A percentile compares a stretch with the other conserved stretches of the same genome.
Conservation (phyloP, 2,329 filamentous ascomycete genomes). For the Gnomoniopsis sp. region DNA sequence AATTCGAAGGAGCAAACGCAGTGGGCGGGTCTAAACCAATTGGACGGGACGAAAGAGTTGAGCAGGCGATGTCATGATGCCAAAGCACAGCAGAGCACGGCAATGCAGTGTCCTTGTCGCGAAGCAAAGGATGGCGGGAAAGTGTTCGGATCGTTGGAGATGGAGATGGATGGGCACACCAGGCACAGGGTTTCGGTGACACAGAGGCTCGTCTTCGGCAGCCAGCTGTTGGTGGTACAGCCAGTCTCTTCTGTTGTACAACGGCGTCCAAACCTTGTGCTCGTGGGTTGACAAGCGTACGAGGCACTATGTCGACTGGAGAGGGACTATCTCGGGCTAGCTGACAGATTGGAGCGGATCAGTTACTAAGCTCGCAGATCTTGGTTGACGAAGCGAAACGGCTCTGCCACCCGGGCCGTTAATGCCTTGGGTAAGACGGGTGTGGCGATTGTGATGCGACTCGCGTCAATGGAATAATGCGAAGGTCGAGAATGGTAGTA, state of each 20-base stretch:
- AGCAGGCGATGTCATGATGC: constrained; percentile 15
- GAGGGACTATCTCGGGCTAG: neutral
- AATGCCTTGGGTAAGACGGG: constrained; percentile 8
- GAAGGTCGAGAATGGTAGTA: neutral
- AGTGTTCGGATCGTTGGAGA: neutral
- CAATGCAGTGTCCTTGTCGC: neutral
- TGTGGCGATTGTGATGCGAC: neutral
- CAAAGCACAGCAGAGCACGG: constrained; percentile 10
- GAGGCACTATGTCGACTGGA: neutral
- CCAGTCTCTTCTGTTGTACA: neutral
- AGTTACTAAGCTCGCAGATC: constrained; percentile 8
- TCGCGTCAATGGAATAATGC: neutral
- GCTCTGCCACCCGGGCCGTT: constrained; percentile 7
- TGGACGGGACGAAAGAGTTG: constrained; percentile 4
- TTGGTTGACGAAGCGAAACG: constrained; percentile 6
- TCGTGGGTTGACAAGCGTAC: neutral
- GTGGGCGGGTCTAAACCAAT: constrained; percentile 12
- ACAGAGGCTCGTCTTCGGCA: constrained; percentile 1
- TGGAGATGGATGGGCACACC: neutral
- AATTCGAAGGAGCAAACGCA: neutral
- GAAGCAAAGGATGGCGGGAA: neutral
- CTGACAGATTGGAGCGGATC: neutral
- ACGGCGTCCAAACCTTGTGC: neutral
- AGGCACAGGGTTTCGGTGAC: neutral
- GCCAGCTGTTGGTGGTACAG: constrained; percentile 8